phyloP scores from a whole-genome alignment of 2,329 filamentous ascomycete species.

The Colletotrichum lentis region DNA sequence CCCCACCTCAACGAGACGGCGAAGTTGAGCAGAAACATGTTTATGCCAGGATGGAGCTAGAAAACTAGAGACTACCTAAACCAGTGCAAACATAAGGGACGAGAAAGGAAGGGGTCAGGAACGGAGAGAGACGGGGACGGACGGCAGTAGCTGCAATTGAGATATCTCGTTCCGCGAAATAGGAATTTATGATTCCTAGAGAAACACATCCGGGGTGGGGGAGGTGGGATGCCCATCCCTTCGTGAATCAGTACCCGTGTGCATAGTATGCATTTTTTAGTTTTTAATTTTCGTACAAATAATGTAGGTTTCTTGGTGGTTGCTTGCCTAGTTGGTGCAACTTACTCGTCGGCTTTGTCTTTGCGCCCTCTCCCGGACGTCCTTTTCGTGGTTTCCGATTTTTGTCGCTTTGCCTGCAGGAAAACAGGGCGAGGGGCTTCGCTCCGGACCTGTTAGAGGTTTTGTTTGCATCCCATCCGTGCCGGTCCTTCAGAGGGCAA shows the following conservation, averaged over 20 bases:
- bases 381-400: constrained; percentile 15
- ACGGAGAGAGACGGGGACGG: not conserved
- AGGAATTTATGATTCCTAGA: not conserved
- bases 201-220: not conserved
- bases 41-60: constrained; percentile 30
- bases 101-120: not conserved
- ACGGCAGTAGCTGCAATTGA: not conserved
- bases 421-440: constrained; percentile 12
- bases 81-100: not conserved
- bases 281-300: not conserved
- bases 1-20: constrained; percentile 7
- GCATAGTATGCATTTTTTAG: not conserved
- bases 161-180: not conserved
- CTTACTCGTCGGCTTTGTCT: constrained; percentile 24
- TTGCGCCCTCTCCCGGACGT: not conserved
- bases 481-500: constrained; percentile 18
- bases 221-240: constrained; percentile 18
- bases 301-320: constrained; percentile 14
- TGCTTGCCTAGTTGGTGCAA: not conserved
- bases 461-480: constrained; percentile 25
- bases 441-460: constrained; percentile 17
- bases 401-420: constrained; percentile 21
- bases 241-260: not conserved
- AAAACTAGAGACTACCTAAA: constrained; percentile 10
- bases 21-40: constrained; percentile 33